Evolutionary conservation across 768 basidiomycete genomes (phyloP), one percentile per base, ranked within the genome.

Genomic region (Pleurotus tuoliensis): DNA sequence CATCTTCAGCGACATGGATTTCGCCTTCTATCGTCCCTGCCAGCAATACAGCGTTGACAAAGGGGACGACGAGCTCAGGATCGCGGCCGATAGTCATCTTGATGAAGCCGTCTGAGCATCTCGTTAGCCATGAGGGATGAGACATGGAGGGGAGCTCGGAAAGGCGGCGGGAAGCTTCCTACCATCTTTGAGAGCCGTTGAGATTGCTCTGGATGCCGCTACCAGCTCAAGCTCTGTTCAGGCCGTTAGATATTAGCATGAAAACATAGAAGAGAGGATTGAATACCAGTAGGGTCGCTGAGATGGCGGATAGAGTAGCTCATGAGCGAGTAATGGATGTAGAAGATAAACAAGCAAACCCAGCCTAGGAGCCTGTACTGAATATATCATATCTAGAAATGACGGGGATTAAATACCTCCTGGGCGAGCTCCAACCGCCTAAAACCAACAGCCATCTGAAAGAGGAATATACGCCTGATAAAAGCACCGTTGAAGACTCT

Each of bases 1-100:
- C n/a, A 39, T 59, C 57, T 59, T 61, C 56, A 18, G 63, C 62
- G 34, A 62, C 57, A 30, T 59, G 61, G 9, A 64, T 56, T 47
- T 58, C 62, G 16, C 63, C 61, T 38, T 59, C 62, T 37, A 63
- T 59, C 13, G 20, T 16, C 13, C 51, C 51, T 5, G 51, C 51
- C 18, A 52, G 3, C 40, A 52, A 20, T n/a, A 52, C 51, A 5
- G 51, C 38, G 38, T 52, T 52, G n/a, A 52, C 51, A 18, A 52
- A 52, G 4, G 51, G 51, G 27, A 38, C 7, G 51, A 30, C 37
- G 4, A 52, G 51, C 37, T 52, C 51, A n/a, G 38, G 51, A 22
- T 52, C 51, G 27, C 22, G 51, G 37, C 39, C 51, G 8, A 52
- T 16, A 30, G 51, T 52, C 51, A 52, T 52, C 18, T 18, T 20